These are phyloP conservation scores for Aspergillus flavus DNA, from an alignment of 2,329 filamentous ascomycete species.

Conservation along the genomic window DNA sequence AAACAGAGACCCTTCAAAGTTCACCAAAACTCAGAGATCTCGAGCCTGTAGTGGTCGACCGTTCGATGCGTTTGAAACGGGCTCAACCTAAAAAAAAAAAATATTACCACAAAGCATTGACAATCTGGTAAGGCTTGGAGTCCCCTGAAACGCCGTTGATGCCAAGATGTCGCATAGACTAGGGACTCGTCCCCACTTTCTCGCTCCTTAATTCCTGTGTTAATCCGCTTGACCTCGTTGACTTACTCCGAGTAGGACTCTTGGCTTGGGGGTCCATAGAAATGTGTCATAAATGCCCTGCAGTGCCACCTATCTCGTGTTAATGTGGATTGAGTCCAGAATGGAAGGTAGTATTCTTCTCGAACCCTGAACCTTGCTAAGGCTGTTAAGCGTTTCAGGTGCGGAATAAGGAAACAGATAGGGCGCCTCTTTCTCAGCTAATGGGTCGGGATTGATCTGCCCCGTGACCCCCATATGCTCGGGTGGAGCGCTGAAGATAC, in stretches of 20 bases:
- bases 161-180: conserved; percentile 1
- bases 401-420: not conserved
- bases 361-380: not conserved
- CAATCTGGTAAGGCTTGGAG: not conserved
- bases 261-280: not conserved
- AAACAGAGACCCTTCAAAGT: not conserved
- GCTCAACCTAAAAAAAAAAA: not conserved
- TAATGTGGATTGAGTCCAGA: not conserved
- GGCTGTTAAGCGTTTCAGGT: not conserved
- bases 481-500: not conserved
- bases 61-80: not conserved
- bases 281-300: not conserved
- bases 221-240: not conserved
- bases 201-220: not conserved
- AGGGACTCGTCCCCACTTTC: not conserved
- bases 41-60: not conserved
- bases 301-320: not conserved
- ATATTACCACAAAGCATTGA: not conserved
- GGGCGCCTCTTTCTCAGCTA: not conserved
- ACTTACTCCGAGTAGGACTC: not conserved
- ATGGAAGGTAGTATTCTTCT: not conserved
- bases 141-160: conserved; percentile 3
- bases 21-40: not conserved
- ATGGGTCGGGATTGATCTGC: not conserved
- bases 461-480: not conserved